phyloP scores from a whole-genome alignment of 129 eudicot genomes.

The Silybum marianum region DNA sequence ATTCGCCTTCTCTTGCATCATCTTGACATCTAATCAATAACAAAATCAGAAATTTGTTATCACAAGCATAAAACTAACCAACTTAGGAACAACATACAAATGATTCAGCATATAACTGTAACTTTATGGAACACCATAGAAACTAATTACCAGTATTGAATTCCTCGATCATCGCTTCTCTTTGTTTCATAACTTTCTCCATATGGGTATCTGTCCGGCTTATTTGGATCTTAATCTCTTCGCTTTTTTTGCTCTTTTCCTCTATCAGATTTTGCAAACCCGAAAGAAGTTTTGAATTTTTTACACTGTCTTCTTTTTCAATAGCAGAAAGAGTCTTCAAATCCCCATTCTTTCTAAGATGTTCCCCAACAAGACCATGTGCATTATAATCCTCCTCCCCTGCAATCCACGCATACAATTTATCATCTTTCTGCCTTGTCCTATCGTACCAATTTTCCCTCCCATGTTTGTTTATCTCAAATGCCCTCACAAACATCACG shows the following conservation, averaged over 20 bases:
- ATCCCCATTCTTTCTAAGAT: constrained; percentile 55
- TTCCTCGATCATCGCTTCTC: constrained; percentile 44
- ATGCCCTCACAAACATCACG: constrained; percentile 51
- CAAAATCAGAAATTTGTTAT: background rate
- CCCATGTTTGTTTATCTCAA: constrained; percentile 56
- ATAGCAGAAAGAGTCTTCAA: constrained; percentile 56
- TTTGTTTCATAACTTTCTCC: constrained; percentile 41
- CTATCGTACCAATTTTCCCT: constrained; percentile 45
- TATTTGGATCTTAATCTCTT: constrained; percentile 48
- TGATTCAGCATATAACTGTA: background rate
- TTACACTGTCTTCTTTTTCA: constrained; percentile 45
- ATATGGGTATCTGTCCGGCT: constrained; percentile 43
- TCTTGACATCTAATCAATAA: constrained; percentile 34
- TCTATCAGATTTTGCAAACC: constrained; percentile 38
- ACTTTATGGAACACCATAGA: constrained; percentile 2
- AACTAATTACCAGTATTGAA: constrained; percentile 48
- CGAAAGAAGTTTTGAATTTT: constrained; percentile 37
- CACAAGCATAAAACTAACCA: background rate
- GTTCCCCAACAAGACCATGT: constrained; percentile 45
- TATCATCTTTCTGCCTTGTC: constrained; percentile 45
- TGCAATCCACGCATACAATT: constrained; percentile 73
- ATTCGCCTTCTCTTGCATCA: constrained; percentile 37
- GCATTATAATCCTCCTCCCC: constrained; percentile 51
- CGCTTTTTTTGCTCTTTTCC: constrained; percentile 44
- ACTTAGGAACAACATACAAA: background rate